Evolutionary conservation across 768 basidiomycete genomes (phyloP).

Genomic region (Piloderma croceum): DNA sequence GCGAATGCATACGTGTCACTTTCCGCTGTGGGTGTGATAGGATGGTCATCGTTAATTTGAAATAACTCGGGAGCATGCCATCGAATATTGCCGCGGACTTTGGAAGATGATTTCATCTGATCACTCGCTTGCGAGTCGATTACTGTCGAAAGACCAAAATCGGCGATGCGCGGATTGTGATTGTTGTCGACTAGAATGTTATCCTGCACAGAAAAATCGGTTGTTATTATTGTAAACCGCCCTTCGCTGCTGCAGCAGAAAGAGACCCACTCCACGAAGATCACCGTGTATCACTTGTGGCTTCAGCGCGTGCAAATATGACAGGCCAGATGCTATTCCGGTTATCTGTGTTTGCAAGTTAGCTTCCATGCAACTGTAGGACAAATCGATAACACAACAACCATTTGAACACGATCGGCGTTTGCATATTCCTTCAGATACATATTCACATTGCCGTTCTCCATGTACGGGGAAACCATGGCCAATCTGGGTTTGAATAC

Average conservation of each 20-base stretch:
- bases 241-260: no score
- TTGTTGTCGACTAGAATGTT: conserved; percentile 15
- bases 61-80: no score
- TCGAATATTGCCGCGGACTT: no score
- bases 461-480: conserved; percentile 24
- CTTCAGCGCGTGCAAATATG: conserved; percentile 3
- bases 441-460: conserved; percentile 18
- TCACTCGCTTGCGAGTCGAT: no score
- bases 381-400: no score
- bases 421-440: conserved; percentile 13
- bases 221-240: no score
- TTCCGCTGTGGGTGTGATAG: no score
- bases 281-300: conserved; percentile 9
- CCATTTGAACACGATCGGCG: background rate
- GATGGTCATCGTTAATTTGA: no score
- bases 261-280: conserved; percentile 8
- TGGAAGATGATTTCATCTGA: no score
- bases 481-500: conserved; percentile 14
- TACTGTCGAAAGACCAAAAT: conserved; percentile 18
- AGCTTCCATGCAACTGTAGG: no score
- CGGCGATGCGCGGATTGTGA: conserved; percentile 10
- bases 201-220: conserved; percentile 8
- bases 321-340: conserved; percentile 3
- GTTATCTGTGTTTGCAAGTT: conserved; percentile 1
- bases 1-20: no score